Percentiles rank a stretch among this genome's conserved stretches.
Conservation (phyloP, 768 basidiomycete genomes). For the Chlorophyllum brunneum region DNA sequence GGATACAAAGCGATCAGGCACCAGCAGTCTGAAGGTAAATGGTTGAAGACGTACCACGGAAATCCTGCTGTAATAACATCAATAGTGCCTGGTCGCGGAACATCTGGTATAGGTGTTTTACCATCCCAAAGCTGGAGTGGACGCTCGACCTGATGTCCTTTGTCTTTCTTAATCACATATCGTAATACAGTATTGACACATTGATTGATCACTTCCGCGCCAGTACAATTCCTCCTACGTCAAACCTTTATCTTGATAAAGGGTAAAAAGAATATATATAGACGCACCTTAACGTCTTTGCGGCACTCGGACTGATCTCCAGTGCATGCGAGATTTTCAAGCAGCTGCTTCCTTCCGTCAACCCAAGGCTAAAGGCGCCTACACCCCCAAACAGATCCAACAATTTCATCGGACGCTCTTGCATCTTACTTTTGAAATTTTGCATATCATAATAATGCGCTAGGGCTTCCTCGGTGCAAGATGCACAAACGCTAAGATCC, state of each 20-base stretch:
- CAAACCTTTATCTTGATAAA: background rate
- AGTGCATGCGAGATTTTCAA: slow-evolving; percentile 60
- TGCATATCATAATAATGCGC: slow-evolving; percentile 23
- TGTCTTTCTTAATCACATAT: slow-evolving; percentile 51
- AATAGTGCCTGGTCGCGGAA: slow-evolving; percentile 49
- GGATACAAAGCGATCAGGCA: background rate
- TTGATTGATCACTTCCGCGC: slow-evolving; percentile 60
- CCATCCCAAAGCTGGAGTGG: slow-evolving; percentile 39
- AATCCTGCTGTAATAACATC: slow-evolving; percentile 69
- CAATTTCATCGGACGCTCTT: slow-evolving; percentile 24
- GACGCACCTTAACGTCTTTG: slow-evolving; percentile 63
- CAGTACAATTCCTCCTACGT: slow-evolving; percentile 47
- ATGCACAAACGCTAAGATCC: slow-evolving; percentile 42
- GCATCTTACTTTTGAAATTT: slow-evolving; percentile 29
- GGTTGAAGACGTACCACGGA: slow-evolving; percentile 55
- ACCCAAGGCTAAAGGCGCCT: slow-evolving; percentile 60
- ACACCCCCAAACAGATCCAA: slow-evolving; percentile 50
- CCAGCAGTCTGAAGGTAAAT: too few species aligned
- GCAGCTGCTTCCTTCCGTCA: slow-evolving; percentile 50
- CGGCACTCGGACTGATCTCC: slow-evolving; percentile 76
- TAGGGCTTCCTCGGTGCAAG: slow-evolving; percentile 36
- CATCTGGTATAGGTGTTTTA: slow-evolving; percentile 34
- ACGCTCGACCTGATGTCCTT: slow-evolving; percentile 34
- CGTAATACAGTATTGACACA: slow-evolving; percentile 63
- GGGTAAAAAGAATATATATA: slow-evolving; percentile 16